Percentiles rank a stretch among this genome's conserved stretches.
Conservation (phyloP, 352 stramenopile genomes). For the Blastocystis sp. region DNA sequence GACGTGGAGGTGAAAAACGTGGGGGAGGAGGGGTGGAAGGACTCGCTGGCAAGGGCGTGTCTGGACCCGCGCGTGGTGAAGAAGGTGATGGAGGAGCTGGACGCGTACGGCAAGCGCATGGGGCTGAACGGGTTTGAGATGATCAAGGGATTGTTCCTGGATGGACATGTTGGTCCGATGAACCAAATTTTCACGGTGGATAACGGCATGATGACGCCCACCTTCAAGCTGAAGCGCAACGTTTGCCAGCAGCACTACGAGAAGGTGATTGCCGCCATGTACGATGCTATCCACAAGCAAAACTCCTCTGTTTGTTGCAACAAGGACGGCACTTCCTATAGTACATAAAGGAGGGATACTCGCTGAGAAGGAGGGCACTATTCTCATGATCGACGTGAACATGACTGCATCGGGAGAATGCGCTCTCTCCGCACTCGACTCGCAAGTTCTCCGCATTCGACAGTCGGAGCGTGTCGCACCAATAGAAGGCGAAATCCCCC, state of each 20-base stretch:
- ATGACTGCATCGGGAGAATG: too few species aligned
- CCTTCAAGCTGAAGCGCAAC: constrained; percentile 81
- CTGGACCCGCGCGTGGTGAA: constrained; percentile 45
- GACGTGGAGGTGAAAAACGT: constrained; percentile 58
- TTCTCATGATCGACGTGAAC: too few species aligned
- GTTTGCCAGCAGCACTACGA: constrained; percentile 76
- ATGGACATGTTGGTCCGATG: constrained; percentile 72
- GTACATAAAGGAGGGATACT: too few species aligned
- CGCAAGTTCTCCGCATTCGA: too few species aligned
- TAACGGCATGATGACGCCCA: constrained; percentile 79
- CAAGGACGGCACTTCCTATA: too few species aligned
- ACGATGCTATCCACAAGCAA: constrained; percentile 70
- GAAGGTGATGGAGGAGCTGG: constrained; percentile 75
- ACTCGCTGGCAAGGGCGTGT: constrained; percentile 29
- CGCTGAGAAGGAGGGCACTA: too few species aligned
- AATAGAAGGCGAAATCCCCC: too few species aligned
- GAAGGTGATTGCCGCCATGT: constrained; percentile 77
- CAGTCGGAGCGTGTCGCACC: too few species aligned
- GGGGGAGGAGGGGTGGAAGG: constrained; percentile 55
- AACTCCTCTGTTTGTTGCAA: background rate
- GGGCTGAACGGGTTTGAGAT: constrained; percentile 79
- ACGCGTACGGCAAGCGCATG: constrained; percentile 75
- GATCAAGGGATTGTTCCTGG: constrained; percentile 77
- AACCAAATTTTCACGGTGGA: constrained; percentile 76
- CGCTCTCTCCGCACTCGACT: too few species aligned